phyloP scores from a whole-genome alignment of 1,139 yeast species.

The Meyerozyma guilliermondii region DNA sequence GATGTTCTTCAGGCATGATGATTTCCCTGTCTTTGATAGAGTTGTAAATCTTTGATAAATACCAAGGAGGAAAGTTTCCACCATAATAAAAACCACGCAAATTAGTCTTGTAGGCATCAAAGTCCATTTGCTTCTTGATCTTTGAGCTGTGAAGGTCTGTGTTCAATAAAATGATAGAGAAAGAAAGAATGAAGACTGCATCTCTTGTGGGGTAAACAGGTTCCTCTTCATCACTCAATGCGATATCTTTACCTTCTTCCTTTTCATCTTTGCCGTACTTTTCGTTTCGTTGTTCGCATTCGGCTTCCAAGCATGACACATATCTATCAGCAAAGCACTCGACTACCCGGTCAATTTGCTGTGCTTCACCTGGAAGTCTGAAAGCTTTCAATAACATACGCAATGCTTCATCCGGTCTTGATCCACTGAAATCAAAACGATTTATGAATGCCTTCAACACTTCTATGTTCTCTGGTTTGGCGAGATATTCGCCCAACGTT shows the following conservation, averaged over 20 bases:
- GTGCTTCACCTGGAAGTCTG: constrained; percentile 96
- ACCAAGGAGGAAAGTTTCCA: constrained; percentile 82
- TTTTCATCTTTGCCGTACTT: constrained; percentile 12
- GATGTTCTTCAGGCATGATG: constrained; percentile 97
- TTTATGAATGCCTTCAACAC: constrained; percentile 63
- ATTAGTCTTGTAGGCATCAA: constrained; percentile 76
- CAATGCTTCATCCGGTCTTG: constrained; percentile 90
- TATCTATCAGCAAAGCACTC: constrained; percentile 83
- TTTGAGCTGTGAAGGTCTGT: constrained; percentile 78
- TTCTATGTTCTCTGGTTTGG: constrained; percentile 64
- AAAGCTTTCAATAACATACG: constrained; percentile 77
- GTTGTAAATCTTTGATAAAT: constrained; percentile 70
- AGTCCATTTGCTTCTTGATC: constrained; percentile 80
- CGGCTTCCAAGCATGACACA: constrained; percentile 47
- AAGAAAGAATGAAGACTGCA: constrained; percentile 67
- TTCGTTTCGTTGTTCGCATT: constrained; percentile 5
- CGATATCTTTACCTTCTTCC: constrained; percentile 10
- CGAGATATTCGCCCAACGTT: constrained; percentile 77
- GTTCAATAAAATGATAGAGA: constrained; percentile 71
- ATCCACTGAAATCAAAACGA: constrained; percentile 66
- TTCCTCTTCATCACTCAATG: constrained; percentile 17
- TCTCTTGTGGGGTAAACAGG: constrained; percentile 66
- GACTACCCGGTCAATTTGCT: constrained; percentile 87
- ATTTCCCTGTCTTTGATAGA: constrained; percentile 85
- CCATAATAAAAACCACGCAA: constrained; percentile 75